Evolutionary conservation across 305 asterid genomes (phyloP).

Genomic region (Solanum aculeatissimum): DNA sequence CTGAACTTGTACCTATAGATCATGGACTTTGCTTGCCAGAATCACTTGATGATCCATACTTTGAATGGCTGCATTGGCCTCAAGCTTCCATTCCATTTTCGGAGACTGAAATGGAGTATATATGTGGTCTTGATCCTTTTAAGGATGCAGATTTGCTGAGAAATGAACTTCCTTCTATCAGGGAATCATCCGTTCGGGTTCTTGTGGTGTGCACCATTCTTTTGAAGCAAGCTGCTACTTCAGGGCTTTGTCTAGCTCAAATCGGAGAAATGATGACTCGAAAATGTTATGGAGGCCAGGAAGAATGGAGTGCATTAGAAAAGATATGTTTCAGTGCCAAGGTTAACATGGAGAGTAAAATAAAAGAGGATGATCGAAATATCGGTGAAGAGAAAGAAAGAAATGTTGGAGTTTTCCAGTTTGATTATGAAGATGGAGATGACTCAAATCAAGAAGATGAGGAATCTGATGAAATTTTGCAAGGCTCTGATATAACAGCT

Average conservation of each 20-base stretch:
- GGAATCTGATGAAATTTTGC: conserved; percentile 1
- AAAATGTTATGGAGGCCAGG: conserved; percentile 48
- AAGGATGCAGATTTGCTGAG: conserved; percentile 63
- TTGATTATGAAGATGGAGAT: conserved; percentile 23
- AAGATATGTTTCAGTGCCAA: conserved; percentile 49
- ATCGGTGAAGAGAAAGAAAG: conserved; percentile 5
- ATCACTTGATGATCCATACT: conserved; percentile 76
- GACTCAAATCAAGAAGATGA: conserved; percentile 3
- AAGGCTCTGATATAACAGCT: conserved; percentile 14
- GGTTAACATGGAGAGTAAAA: conserved; percentile 19
- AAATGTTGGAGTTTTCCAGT: conserved; percentile 17
- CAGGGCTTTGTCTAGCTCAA: conserved; percentile 64
- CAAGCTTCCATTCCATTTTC: conserved; percentile 76
- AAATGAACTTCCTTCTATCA: conserved; percentile 45
- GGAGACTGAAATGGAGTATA: conserved; percentile 54
- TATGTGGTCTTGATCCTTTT: conserved; percentile 54
- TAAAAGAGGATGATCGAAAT: conserved; percentile 12
- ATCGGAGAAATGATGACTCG: conserved; percentile 87
- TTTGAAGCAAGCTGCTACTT: conserved; percentile 46
- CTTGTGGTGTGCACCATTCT: conserved; percentile 68
- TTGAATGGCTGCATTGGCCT: conserved; percentile 90
- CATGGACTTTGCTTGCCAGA: conserved; percentile 88
- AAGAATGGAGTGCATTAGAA: conserved; percentile 57
- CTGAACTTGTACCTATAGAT: conserved; percentile 78
- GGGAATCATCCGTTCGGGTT: conserved; percentile 62